Percentiles rank a stretch among this genome's conserved stretches.
phyloP scores from a whole-genome alignment of 352 stramenopile species.

The Phytophthora citricola region DNA sequence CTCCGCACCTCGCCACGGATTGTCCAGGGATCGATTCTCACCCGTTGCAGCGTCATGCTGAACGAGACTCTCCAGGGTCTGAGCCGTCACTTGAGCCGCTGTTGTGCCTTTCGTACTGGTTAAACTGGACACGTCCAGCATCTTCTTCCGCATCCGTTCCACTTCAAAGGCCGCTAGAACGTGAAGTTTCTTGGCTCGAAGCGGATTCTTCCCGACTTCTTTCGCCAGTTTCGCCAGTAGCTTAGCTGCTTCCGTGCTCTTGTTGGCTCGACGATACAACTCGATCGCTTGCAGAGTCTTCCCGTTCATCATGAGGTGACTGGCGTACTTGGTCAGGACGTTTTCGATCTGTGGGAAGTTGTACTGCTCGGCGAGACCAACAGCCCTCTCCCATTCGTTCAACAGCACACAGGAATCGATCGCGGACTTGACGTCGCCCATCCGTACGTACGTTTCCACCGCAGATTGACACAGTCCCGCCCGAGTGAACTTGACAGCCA shows the following conservation, averaged over 20 bases:
- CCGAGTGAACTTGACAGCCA: conserved; percentile 89
- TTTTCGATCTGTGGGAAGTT: conserved; percentile 95
- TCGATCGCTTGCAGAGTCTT: conserved; percentile 93
- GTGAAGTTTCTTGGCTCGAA: conserved; percentile 94
- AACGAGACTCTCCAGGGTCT: conserved; percentile 93
- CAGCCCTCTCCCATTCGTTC: conserved; percentile 93
- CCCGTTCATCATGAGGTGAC: conserved; percentile 82
- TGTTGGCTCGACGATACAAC: conserved; percentile 93
- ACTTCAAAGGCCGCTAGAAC: conserved; percentile 95
- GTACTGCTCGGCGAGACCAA: conserved; percentile 91
- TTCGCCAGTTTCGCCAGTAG: conserved; percentile 89
- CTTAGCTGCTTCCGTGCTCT: conserved; percentile 92
- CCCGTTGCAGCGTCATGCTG: conserved; percentile 86
- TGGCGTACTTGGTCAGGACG: conserved; percentile 91
- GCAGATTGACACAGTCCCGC: conserved; percentile 86
- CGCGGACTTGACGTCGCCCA: conserved; percentile 91
- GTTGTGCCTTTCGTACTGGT: conserved; percentile 71
- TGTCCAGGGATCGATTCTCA: conserved; percentile 89
- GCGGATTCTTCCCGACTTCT: conserved; percentile 81
- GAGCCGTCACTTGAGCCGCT: conserved; percentile 83
- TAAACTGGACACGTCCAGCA: conserved; percentile 79
- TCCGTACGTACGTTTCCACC: conserved; percentile 88
- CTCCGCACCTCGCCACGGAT: conserved; percentile 93
- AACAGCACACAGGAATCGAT: conserved; percentile 94
- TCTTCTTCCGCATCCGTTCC: conserved; percentile 92